Base-by-base conservation (phyloP, 495 filamentous ascomycete genomes). In the Bathelium albidoporum region DNA sequence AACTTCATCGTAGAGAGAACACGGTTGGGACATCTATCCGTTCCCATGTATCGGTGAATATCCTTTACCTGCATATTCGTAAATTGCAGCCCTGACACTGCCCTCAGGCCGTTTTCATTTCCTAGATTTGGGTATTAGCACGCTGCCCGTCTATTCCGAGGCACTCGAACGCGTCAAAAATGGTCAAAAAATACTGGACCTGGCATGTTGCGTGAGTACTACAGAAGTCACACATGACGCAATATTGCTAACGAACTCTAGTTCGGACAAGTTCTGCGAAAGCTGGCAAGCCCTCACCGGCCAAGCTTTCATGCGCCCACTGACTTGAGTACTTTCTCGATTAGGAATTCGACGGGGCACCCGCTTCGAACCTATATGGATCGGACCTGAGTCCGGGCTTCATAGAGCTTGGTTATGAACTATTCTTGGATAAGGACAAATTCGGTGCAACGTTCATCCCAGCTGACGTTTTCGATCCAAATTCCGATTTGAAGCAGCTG, bases 391-490 rank as follows among this genome's bases (percentile, higher is more conserved):
- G 68, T 5, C 41, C 61, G 2, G 72, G 74, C 14, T 81, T 79
- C 70, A 71, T 77, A 31, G 66, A 78, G 0, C 62, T 82, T 3
- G 79, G 80, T 26, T 82, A 80, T 66, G 78, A 80, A 4, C 70
- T 83, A 3, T 82, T 81, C 70, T 41, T 53, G 1, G 80, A 83
- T 64, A 64, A 63, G 1, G 70, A 77, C 10, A 75, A 61, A 0
- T 74, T 85, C 10, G 62, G 76, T 28, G 69, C 73, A 5, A 64
- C 65, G 0, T 86, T 88, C 64, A 70, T 86, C 0, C 69, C 69
- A 3, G 73, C 73, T 0, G 77, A 86, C 65, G 73, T 88, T 9
- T 79, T 88, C 55, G 79, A 83, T 24, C 61, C 73, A 5, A 62
- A 72, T 1, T 76, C 74, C 10, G 39, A 66, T 58, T 22, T 79